phyloP scores from a whole-genome alignment of 2,329 filamentous ascomycete genomes.

The Exophiala oligosperma region DNA sequence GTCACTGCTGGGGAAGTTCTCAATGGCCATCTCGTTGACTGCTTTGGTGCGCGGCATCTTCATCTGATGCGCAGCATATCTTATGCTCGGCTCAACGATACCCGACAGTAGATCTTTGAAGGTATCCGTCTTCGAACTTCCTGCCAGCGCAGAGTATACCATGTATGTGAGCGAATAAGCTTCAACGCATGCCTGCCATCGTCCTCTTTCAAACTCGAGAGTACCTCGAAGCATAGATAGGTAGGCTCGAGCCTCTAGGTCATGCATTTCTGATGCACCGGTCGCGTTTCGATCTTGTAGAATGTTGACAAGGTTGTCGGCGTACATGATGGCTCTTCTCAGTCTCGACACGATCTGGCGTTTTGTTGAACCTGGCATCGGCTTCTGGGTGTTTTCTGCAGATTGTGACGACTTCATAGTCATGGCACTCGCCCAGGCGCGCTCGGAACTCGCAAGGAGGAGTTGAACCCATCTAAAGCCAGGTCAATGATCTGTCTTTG shows the following conservation, averaged over 20 bases:
- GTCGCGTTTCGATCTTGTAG: slow-evolving; percentile 64
- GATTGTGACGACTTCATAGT: slow-evolving; percentile 83
- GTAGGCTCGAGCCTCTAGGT: slow-evolving; percentile 86
- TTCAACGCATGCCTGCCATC: slow-evolving; percentile 76
- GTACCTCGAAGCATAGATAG: slow-evolving; percentile 73
- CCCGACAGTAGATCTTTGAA: slow-evolving; percentile 84
- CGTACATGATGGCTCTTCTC: slow-evolving; percentile 72
- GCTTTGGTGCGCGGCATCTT: slow-evolving; percentile 83
- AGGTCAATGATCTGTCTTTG: slow-evolving; percentile 12
- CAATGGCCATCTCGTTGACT: slow-evolving; percentile 74
- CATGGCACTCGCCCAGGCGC: slow-evolving; percentile 95
- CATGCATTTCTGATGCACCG: slow-evolving; percentile 66
- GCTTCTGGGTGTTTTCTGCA: slow-evolving; percentile 69
- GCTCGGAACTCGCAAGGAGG: slow-evolving; percentile 81
- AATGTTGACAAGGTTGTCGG: slow-evolving; percentile 65
- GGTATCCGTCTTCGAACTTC: slow-evolving; percentile 68
- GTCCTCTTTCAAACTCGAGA: slow-evolving; percentile 81
- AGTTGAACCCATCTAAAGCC: slow-evolving; percentile 68
- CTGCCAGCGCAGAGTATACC: slow-evolving; percentile 76
- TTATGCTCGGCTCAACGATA: slow-evolving; percentile 88
- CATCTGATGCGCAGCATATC: slow-evolving; percentile 90
- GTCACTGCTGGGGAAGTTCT: slow-evolving; percentile 67
- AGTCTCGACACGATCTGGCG: slow-evolving; percentile 87
- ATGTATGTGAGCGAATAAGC: slow-evolving; percentile 75
- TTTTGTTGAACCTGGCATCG: slow-evolving; percentile 74